Percentiles rank a stretch among this genome's conserved stretches.
phyloP scores from a whole-genome alignment of 2,329 filamentous ascomycete genomes.

The Alternaria conjuncta region DNA sequence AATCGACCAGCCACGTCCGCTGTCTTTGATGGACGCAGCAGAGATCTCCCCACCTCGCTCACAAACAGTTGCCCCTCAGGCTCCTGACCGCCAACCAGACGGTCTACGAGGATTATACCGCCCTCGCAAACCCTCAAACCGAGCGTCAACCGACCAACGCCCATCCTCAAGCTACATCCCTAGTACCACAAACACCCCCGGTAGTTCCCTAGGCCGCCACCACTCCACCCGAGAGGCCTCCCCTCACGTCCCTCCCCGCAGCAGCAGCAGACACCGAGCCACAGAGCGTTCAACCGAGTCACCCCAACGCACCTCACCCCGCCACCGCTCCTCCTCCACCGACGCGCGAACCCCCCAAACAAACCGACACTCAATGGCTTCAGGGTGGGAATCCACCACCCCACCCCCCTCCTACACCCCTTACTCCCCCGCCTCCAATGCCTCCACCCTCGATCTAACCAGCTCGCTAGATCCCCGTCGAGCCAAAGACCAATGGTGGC shows the following conservation, averaged over 20 bases:
- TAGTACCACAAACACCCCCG: constrained; percentile 11
- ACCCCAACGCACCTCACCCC: constrained; percentile 18
- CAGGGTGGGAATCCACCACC: constrained; percentile 25
- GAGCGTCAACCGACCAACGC: constrained; percentile 16
- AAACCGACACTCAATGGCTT: constrained; percentile 3
- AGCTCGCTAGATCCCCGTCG: constrained; percentile 26
- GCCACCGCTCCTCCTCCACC: constrained; percentile 15
- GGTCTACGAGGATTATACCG: constrained; percentile 32
- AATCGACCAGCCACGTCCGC: constrained; percentile 4
- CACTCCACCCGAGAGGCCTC: constrained; percentile 13
- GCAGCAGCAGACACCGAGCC: constrained; percentile 23
- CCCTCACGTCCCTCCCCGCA: constrained; percentile 19
- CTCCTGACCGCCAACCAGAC: constrained; percentile 22
- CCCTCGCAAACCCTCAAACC: constrained; percentile 12
- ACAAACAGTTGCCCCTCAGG: constrained; percentile 13
- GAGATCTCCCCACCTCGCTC: constrained; percentile 13
- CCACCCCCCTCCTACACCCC: constrained; percentile 10
- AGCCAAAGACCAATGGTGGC: constrained; percentile 21
- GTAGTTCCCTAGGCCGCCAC: constrained; percentile 8
- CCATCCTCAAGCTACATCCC: constrained; percentile 20
- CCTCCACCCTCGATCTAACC: constrained; percentile 25
- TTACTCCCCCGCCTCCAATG: constrained; percentile 12
- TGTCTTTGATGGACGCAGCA: constrained; percentile 19
- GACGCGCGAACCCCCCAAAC: background rate
- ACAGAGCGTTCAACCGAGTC: constrained; percentile 20